Evolutionary conservation across 1,284 basidiomycete species (phyloP), one percentile per base, ranked within the genome.

Genomic region (Hemileia vastatrix): DNA sequence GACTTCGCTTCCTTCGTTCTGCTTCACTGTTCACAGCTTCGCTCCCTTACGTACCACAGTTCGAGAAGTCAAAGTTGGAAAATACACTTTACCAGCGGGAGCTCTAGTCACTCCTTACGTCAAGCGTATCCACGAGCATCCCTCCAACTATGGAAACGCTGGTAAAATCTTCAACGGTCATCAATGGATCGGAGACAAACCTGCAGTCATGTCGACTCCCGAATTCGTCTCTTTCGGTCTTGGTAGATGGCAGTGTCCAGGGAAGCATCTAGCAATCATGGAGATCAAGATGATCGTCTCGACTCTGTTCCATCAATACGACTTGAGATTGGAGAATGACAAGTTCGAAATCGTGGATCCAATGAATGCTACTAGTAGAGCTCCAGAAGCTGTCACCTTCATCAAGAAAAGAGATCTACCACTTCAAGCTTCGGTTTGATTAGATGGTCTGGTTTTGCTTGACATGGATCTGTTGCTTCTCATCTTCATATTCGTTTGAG

Each of bases 231-330:
- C 56, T 15, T 63, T 63, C 24, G 61, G 61, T 13, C 56, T 63
- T 13, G 61, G 61, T n/a, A 40, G 61, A 24, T 63, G 61, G 61
- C 56, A 55, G n/a, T 63, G 61, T 52, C 61, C 61, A n/a, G 61
- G 61, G 9, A 43, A 60, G 13, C 61, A 63, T 27, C 55, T 63
- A 33, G 61, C 61, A 1, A 48, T 63, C 44, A 44, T 60, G n/a
- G 61, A 63, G 27, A 23, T 63, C 40, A 63, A 63, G 48, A 63
- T 63, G 36, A 45, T 63, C 15, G 47, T 58, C 2, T 23, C 44
- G 4, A 63, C 21, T n/a, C 57, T 63, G 11, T 63, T 63, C 44
- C 45, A 32, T 9, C 18, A 23, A 19, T 61, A 62, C 43, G 57
- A 63, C 23, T 45, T 63, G 18, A 43, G 13, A 21, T 32, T 63